Evolutionary conservation across 345 rosid species (phyloP).

Genomic region (Barbarea vulgaris): DNA sequence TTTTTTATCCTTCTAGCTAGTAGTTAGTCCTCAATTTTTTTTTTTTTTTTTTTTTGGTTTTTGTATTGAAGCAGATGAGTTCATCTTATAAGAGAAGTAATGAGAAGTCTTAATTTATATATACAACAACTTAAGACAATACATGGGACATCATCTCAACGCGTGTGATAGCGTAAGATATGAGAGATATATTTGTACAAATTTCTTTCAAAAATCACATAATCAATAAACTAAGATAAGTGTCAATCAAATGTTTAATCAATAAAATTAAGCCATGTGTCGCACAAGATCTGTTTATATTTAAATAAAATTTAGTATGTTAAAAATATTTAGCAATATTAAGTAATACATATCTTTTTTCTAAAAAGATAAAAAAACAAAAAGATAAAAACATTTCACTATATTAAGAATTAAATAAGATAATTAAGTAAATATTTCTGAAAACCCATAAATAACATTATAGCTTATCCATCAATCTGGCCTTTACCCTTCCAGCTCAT

Average conservation of each 20-base stretch:
- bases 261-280: background rate
- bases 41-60: no score
- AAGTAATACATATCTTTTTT: background rate
- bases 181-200: background rate
- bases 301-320: background rate
- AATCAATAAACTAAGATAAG: background rate
- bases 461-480: background rate
- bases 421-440: background rate
- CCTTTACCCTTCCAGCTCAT: background rate
- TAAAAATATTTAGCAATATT: background rate
- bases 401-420: background rate
- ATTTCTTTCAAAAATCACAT: background rate
- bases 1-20: background rate
- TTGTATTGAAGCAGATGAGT: conserved; percentile 9
- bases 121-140: background rate
- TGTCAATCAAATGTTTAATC: background rate
- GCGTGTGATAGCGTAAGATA: background rate
- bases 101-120: background rate
- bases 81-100: background rate
- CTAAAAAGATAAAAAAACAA: no score
- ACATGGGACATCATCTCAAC: background rate
- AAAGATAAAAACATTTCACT: no score
- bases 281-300: background rate
- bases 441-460: background rate
- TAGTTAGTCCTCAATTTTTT: background rate